Evolutionary conservation across 495 filamentous ascomycete genomes (phyloP).

Genomic region (Amphirosellinia nigrospora): DNA sequence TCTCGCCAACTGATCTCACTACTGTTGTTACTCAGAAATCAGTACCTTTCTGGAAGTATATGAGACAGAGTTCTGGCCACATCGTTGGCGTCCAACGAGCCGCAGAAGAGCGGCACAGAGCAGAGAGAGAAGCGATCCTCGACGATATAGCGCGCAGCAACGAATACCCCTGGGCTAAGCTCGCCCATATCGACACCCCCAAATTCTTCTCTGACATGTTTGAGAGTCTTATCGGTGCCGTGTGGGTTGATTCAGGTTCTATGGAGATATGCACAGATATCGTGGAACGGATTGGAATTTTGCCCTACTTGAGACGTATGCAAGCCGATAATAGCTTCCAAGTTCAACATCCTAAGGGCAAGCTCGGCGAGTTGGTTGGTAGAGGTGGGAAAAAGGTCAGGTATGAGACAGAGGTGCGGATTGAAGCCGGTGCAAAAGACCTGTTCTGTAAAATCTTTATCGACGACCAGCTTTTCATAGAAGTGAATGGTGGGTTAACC

Average conservation of each 20-base stretch:
- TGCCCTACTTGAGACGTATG: constrained; percentile 66
- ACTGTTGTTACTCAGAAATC: constrained; percentile 32
- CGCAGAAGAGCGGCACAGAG: constrained; percentile 55
- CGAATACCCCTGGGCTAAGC: constrained; percentile 76
- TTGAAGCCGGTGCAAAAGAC: constrained; percentile 31
- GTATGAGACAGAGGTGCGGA: constrained; percentile 48
- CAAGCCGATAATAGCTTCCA: constrained; percentile 62
- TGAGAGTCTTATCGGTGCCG: constrained; percentile 80
- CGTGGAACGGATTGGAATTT: constrained; percentile 67
- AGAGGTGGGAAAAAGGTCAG: constrained; percentile 53
- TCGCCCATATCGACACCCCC: constrained; percentile 67
- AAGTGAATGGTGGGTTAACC: constrained; percentile 54
- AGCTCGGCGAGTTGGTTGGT: constrained; percentile 62
- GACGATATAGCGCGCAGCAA: constrained; percentile 52
- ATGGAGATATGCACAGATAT: constrained; percentile 62
- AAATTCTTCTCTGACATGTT: constrained; percentile 90
- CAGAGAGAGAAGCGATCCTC: constrained; percentile 56
- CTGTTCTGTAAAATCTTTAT: constrained; percentile 59
- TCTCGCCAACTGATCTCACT: constrained; percentile 22
- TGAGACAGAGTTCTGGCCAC: constrained; percentile 61
- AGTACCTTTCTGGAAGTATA: constrained; percentile 69
- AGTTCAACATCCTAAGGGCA: constrained; percentile 76
- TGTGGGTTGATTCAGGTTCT: constrained; percentile 81
- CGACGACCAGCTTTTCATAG: constrained; percentile 53
- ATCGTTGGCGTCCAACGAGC: constrained; percentile 50